Evolutionary conservation across 495 filamentous ascomycete species (phyloP).

Genomic region (Bathelium albidoporum): DNA sequence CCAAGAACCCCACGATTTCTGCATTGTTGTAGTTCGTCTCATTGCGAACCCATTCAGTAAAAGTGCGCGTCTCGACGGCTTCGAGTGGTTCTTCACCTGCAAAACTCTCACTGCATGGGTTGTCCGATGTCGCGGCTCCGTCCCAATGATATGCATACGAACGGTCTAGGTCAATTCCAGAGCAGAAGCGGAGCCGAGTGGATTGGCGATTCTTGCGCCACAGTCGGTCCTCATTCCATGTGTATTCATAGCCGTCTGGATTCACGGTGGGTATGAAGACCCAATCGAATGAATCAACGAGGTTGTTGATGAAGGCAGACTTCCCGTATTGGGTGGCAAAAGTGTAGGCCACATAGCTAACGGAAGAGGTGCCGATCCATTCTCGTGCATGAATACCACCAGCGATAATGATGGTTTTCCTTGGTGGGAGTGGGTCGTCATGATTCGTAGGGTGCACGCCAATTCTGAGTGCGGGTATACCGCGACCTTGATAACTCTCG

Average conservation of each 20-base stretch:
- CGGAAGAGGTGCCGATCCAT: slow-evolving; percentile 90
- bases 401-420: slow-evolving; percentile 72
- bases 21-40: slow-evolving; percentile 61
- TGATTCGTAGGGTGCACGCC: slow-evolving; percentile 46
- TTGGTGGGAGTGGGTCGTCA: slow-evolving; percentile 32
- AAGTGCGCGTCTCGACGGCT: slow-evolving; percentile 59
- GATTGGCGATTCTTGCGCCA: slow-evolving; percentile 94
- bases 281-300: slow-evolving; percentile 75
- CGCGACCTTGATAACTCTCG: slow-evolving; percentile 71
- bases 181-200: slow-evolving; percentile 73
- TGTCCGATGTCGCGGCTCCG: slow-evolving; percentile 48
- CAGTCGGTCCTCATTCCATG: slow-evolving; percentile 80
- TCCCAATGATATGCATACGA: slow-evolving; percentile 81
- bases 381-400: slow-evolving; percentile 87
- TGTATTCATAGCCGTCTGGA: slow-evolving; percentile 88
- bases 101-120: slow-evolving; percentile 89
- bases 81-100: slow-evolving; percentile 78
- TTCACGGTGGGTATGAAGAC: slow-evolving; percentile 86
- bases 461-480: slow-evolving; percentile 73
- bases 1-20: slow-evolving; percentile 71
- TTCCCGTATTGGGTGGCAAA: slow-evolving; percentile 73
- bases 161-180: slow-evolving; percentile 81
- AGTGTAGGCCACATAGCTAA: slow-evolving; percentile 85
- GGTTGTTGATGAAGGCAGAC: slow-evolving; percentile 51
- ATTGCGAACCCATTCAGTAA: slow-evolving; percentile 81